Conservation (phyloP, 768 basidiomycete genomes). For the Podaxis sp. region DNA sequence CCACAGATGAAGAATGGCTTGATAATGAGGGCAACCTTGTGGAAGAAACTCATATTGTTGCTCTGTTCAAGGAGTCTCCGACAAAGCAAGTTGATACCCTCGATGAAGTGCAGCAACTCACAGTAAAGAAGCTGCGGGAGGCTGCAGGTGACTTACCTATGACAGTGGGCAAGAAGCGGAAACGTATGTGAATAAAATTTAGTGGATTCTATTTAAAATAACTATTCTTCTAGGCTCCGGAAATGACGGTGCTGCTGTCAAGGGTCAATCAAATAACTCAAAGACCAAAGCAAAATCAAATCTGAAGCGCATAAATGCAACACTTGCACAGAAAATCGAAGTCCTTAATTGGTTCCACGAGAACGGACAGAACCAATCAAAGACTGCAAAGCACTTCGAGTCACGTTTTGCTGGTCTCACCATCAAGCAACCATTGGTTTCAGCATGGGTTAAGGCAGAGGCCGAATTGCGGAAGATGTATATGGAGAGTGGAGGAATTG, state of each 20-base stretch:
- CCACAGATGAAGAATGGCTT: not conserved
- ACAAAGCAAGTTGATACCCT: not conserved
- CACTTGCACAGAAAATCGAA: not conserved
- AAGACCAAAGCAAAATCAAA: not conserved
- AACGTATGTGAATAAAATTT: not conserved
- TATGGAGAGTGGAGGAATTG: slow-evolving; percentile 9
- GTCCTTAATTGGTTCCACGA: slow-evolving; percentile 2
- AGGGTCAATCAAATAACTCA: not conserved
- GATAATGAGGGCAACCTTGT: not conserved
- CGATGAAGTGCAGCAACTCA: not conserved
- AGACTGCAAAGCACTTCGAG: slow-evolving; percentile 1
- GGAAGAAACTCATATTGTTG: not conserved
- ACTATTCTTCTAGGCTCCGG: not conserved
- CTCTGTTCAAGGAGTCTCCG: not conserved
- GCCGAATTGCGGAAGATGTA: slow-evolving; percentile 16
- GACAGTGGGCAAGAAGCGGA: not conserved
- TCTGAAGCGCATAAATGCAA: not conserved
- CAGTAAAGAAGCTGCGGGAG: not conserved
- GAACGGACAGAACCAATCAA: slow-evolving; percentile 6
- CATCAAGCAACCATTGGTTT: slow-evolving; percentile 27
- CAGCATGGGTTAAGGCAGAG: slow-evolving; percentile 27
- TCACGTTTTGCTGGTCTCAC: slow-evolving; percentile 28
- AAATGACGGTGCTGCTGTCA: not conserved
- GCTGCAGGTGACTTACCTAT: not conserved
- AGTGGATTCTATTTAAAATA: not conserved